Evolutionary conservation across 2,329 filamentous ascomycete species (phyloP).

Genomic region (Penicillium griseofulvum): DNA sequence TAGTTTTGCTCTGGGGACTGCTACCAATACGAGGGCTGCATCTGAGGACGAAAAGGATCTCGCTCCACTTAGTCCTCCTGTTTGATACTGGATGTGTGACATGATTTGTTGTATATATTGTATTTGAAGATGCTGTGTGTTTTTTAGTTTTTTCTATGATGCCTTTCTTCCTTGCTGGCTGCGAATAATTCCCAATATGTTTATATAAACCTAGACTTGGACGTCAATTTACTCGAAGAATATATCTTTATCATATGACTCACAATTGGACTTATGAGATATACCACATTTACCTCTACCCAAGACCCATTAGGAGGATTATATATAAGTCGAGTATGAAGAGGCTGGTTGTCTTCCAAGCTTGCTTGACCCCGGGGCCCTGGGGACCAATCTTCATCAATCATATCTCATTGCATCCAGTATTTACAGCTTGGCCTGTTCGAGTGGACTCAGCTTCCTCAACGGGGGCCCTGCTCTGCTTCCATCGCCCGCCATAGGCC

Average conservation of each 20-base stretch:
- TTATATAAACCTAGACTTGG: background rate
- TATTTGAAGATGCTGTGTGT: background rate
- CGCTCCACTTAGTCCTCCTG: background rate
- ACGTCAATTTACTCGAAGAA: too few species aligned
- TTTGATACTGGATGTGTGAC: background rate
- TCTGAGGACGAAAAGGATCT: background rate
- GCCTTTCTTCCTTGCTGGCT: background rate
- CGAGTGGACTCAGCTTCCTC: conserved; percentile 20
- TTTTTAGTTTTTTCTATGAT: background rate
- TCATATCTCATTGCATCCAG: background rate
- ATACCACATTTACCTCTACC: background rate
- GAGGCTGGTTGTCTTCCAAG: too few species aligned
- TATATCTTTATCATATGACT: too few species aligned
- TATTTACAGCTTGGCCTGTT: conserved; percentile 25
- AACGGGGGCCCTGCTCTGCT: conserved; percentile 30
- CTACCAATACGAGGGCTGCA: conserved; percentile 17
- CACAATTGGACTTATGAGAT: background rate
- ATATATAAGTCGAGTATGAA: too few species aligned
- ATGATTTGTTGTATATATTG: background rate
- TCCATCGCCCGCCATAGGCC: conserved; percentile 25
- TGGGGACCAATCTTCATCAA: too few species aligned
- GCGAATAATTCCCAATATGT: background rate
- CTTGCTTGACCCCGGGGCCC: too few species aligned
- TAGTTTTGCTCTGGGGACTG: conserved; percentile 26
- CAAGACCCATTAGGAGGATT: too few species aligned